phyloP scores from a whole-genome alignment of 139 green algal species.

The Edaphochlamys debaryana region DNA sequence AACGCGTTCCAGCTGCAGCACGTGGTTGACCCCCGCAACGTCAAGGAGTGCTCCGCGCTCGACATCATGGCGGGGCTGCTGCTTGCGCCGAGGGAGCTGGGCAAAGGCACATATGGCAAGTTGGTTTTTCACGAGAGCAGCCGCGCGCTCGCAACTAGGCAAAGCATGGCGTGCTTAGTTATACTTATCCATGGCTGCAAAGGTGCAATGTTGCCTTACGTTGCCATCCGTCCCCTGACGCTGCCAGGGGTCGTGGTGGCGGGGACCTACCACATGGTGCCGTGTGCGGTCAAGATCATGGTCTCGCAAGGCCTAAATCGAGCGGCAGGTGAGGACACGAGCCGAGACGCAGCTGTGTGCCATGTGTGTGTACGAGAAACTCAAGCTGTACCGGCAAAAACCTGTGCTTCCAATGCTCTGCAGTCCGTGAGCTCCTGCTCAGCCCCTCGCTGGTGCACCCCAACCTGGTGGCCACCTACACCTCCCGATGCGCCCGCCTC shows the following conservation, averaged over 20 bases:
- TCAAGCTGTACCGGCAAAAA: no score
- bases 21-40: neutral
- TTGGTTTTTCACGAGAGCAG: no score
- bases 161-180: no score
- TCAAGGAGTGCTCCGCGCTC: neutral
- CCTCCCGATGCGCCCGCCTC: neutral
- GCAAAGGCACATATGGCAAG: neutral
- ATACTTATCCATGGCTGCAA: no score
- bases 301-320: neutral
- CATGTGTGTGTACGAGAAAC: no score
- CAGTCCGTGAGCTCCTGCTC: no score
- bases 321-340: neutral
- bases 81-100: neutral
- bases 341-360: no score
- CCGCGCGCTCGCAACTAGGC: no score
- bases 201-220: no score
- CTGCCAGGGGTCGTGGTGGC: neutral
- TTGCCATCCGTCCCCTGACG: no score
- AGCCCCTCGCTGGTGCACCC: constrained; percentile 8
- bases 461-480: constrained; percentile 1
- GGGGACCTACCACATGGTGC: neutral
- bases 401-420: no score
- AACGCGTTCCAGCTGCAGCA: no score
- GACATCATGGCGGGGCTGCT: neutral
- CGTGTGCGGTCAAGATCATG: constrained; percentile 24